Percentiles rank a stretch among this genome's conserved stretches.
Evolutionary conservation across 257 asterid species (phyloP).

Genomic region (Nicotiana otophora): DNA sequence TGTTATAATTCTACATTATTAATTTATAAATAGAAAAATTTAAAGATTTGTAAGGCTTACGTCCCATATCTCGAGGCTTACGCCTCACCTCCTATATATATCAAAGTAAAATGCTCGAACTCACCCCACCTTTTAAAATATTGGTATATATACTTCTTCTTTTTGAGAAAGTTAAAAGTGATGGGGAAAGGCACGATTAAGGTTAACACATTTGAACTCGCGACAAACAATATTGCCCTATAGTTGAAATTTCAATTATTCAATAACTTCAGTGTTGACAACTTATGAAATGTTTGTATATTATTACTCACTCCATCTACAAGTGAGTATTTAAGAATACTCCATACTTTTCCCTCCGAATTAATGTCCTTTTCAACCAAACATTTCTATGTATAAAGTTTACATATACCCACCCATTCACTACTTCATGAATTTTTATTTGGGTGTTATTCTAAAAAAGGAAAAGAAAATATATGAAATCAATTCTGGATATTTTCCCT

Average conservation of each 20-base stretch:
- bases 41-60: no score
- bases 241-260: neutral
- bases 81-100: no score
- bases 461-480: neutral
- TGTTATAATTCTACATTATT: no score
- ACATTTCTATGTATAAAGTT: neutral
- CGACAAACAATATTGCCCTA: neutral
- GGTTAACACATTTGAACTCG: neutral
- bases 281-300: neutral
- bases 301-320: no score
- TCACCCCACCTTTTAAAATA: no score
- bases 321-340: no score
- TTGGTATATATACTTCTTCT: no score
- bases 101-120: no score
- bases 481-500: neutral
- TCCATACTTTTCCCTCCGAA: neutral
- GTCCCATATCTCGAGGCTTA: no score
- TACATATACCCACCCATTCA: neutral
- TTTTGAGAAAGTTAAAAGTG: no score
- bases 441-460: neutral
- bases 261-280: neutral
- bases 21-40: no score
- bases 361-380: neutral
- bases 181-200: no score
- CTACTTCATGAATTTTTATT: neutral